Evolutionary conservation across 371 early-diverging fungal genomes (phyloP), one percentile per base, ranked within the genome.

Genomic region (Mycotypha africana): DNA sequence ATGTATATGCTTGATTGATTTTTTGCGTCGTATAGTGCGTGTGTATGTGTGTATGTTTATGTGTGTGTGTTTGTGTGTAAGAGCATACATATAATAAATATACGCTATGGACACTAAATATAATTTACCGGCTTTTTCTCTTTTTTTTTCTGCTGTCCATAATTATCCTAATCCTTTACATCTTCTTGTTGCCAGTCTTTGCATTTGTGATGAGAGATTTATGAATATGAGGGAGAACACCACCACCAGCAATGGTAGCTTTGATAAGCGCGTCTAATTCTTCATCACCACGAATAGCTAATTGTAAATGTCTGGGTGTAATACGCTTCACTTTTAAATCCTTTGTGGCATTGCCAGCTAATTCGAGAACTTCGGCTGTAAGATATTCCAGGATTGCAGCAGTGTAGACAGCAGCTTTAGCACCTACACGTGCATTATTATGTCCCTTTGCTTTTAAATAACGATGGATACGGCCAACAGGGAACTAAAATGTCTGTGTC

Each of bases 201-300:
- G 74, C 69, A 53, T 80, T 77, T 62, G 77, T 72, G 78, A 67
- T 60, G 47, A 87, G 74, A 40, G 78, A 77, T 60, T 83, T 84
- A 62, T 87, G 87, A 54, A 87, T 87, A 51, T 87, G 81, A 53
- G 82, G 83, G 47, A 85, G 62, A 19, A 88, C 89, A 79, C 88
- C 89, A 67, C 93, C 93, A 46, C 90, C 91, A 23, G 93, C 91
- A 65, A 92, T 92, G 31, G 93, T 92, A 22, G 92, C 91, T 51
- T 84, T 83, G 60, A 92, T 88, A 47, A 92, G 74, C 28, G 84
- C 69, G 62, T 92, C 91, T 58, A 92, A 69, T 59, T 92, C 93
- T 64, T 92, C 93, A 62, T 92, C 93, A 46, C 91, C 91, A 48
- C 93, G 84, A 58, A 92, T 92, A 41, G 93, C 93, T 25, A 92